These are phyloP conservation scores for Sequoiadendron giganteum DNA, from an alignment of 75 land plant species.

Conservation along the genomic window DNA sequence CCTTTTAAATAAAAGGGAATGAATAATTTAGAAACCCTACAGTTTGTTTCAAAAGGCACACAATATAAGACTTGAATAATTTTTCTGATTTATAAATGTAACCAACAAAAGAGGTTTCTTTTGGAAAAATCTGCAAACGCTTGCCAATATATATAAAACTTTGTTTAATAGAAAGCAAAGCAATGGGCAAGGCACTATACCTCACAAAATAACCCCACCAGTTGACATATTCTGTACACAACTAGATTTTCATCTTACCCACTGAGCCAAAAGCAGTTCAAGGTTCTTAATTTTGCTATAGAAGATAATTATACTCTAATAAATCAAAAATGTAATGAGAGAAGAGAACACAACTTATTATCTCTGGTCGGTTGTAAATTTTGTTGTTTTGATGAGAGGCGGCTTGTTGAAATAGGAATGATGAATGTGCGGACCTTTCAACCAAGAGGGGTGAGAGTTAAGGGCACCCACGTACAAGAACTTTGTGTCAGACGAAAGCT, in stretches of 20 bases:
- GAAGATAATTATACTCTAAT: not conserved
- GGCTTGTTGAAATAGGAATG: not conserved
- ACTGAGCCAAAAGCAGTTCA: not conserved
- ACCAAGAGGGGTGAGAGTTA: not conserved
- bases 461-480: not conserved
- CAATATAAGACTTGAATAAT: not conserved
- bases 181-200: not conserved
- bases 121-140: not conserved
- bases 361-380: not conserved
- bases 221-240: not conserved
- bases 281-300: not conserved
- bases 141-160: not conserved
- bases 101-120: not conserved
- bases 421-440: not conserved
- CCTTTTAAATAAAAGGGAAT: not conserved
- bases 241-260: not conserved
- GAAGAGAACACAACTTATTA: no score
- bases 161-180: not conserved
- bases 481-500: not conserved
- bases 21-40: not conserved
- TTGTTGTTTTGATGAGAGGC: not conserved
- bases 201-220: not conserved
- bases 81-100: not conserved
- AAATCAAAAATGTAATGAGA: no score
- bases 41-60: not conserved